These are phyloP conservation scores for Phanerochaete sordida DNA, from an alignment of 768 basidiomycete genomes.

Conservation along the genomic window DNA sequence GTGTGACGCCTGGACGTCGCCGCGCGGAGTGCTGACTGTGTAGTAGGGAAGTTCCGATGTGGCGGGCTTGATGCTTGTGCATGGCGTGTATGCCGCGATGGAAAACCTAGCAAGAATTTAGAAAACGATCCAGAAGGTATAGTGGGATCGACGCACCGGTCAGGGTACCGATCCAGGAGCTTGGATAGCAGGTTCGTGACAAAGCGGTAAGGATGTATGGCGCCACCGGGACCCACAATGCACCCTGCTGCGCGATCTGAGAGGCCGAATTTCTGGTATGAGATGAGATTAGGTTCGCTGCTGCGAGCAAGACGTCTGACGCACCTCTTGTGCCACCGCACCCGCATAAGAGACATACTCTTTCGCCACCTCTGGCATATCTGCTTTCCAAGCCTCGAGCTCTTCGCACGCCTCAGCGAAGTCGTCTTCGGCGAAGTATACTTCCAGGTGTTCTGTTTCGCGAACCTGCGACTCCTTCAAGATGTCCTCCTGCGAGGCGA, in stretches of 20 bases:
- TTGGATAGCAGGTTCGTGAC: constrained; percentile 57
- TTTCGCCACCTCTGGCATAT: constrained; percentile 47
- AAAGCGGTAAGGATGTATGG: constrained; percentile 67
- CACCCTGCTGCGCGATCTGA: constrained; percentile 44
- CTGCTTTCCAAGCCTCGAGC: constrained; percentile 41
- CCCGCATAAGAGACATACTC: constrained; percentile 27
- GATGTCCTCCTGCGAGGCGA: constrained; percentile 52
- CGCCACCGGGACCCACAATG: constrained; percentile 52
- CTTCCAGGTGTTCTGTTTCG: constrained; percentile 55
- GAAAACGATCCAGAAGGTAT: neutral
- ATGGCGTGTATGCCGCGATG: constrained; percentile 60
- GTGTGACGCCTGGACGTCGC: constrained; percentile 52
- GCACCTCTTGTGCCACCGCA: constrained; percentile 32
- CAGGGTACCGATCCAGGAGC: constrained; percentile 46
- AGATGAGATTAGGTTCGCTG: neutral
- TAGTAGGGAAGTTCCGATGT: constrained; percentile 34
- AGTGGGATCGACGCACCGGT: constrained; percentile 35
- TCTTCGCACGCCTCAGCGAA: constrained; percentile 43
- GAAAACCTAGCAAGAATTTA: constrained; percentile 42
- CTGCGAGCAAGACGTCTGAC: constrained; percentile 8
- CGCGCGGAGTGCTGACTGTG: constrained; percentile 58
- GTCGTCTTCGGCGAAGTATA: constrained; percentile 39
- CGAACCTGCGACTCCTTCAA: constrained; percentile 54
- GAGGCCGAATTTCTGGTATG: constrained; percentile 46
- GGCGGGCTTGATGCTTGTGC: constrained; percentile 43